Evolutionary conservation across 2,329 filamentous ascomycete genomes (phyloP).

Genomic region (Talaromyces rugulosus): DNA sequence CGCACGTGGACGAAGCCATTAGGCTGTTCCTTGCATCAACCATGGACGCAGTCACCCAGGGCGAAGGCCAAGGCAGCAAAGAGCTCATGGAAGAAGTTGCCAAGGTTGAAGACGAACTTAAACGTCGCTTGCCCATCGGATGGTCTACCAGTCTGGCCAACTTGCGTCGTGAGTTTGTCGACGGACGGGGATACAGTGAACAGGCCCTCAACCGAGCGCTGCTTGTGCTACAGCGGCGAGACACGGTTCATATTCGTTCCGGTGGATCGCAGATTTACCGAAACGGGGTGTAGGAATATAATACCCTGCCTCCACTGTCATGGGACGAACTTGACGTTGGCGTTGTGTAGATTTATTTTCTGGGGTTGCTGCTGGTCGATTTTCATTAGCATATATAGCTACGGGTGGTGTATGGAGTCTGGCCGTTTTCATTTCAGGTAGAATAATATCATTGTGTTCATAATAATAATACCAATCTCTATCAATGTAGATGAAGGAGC

Average conservation of each 20-base stretch:
- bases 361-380: neutral
- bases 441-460: neutral
- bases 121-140: constrained; percentile 82
- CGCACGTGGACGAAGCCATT: constrained; percentile 95
- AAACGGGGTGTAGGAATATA: constrained; percentile 36
- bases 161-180: constrained; percentile 83
- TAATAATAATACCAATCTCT: too few species aligned
- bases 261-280: constrained; percentile 48
- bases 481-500: too few species aligned
- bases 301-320: neutral
- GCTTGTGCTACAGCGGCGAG: constrained; percentile 78
- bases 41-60: constrained; percentile 95
- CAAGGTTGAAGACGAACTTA: constrained; percentile 84
- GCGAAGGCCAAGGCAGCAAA: constrained; percentile 74
- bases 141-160: constrained; percentile 91
- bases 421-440: neutral
- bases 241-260: constrained; percentile 58
- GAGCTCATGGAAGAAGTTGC: constrained; percentile 87
- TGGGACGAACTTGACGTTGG: neutral
- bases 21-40: constrained; percentile 92
- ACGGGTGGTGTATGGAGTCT: neutral
- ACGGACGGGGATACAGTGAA: constrained; percentile 85
- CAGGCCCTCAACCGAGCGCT: constrained; percentile 78
- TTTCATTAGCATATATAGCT: constrained; percentile 6
- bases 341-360: neutral